Percentiles rank a stretch among this genome's conserved stretches.
Evolutionary conservation across 345 rosid species (phyloP).

Genomic region (Salix viminalis): DNA sequence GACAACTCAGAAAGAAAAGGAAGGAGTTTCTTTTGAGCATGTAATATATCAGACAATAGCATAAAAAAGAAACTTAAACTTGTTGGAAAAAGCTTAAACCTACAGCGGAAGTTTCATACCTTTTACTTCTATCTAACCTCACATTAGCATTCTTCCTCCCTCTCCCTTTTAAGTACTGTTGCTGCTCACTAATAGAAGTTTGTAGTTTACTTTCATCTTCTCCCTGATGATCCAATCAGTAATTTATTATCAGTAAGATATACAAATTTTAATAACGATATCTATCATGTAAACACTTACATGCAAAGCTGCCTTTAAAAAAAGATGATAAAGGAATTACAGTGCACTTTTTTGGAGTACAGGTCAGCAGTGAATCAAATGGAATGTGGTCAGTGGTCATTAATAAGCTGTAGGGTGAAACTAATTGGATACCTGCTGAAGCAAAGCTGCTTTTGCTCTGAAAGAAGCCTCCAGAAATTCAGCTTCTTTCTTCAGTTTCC

Average conservation of each 20-base stretch:
- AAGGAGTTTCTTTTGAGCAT: background rate
- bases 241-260: slow-evolving; percentile 9
- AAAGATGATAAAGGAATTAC: background rate
- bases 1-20: slow-evolving; percentile 19
- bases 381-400: background rate
- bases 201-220: slow-evolving; percentile 44
- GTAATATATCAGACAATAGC: slow-evolving; percentile 14
- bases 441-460: slow-evolving; percentile 87
- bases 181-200: slow-evolving; percentile 42
- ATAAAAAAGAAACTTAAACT: slow-evolving; percentile 5
- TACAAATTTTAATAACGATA: slow-evolving; percentile 2
- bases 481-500: slow-evolving; percentile 98
- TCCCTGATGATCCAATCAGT: slow-evolving; percentile 44
- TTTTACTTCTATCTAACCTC: slow-evolving; percentile 41
- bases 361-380: background rate
- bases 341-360: background rate
- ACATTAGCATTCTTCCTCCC: slow-evolving; percentile 26
- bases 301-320: background rate
- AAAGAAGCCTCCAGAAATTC: slow-evolving; percentile 96
- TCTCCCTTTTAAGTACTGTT: slow-evolving; percentile 41
- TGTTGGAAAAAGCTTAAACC: slow-evolving; percentile 5
- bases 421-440: slow-evolving; percentile 58
- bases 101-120: slow-evolving; percentile 34
- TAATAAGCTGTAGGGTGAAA: background rate
- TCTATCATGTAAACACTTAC: background rate